These are phyloP conservation scores for Ceratobasidium sp. DNA, from an alignment of 1,284 basidiomycete genomes.

Conservation along the genomic window DNA sequence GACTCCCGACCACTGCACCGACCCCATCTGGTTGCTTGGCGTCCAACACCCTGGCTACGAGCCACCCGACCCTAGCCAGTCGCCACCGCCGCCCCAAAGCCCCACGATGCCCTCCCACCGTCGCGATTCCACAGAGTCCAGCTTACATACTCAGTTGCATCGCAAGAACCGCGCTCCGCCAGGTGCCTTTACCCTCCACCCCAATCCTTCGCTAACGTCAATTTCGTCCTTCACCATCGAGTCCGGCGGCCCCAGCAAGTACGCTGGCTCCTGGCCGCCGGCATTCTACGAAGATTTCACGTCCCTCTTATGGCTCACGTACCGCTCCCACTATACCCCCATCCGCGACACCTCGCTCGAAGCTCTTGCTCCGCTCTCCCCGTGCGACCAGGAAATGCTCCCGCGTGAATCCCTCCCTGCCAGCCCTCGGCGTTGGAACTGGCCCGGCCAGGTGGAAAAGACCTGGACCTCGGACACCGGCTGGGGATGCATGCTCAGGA, in stretches of 20 bases:
- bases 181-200: conserved; percentile 47
- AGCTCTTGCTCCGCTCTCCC: conserved; percentile 60
- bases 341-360: conserved; percentile 75
- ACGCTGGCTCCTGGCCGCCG: conserved; percentile 68
- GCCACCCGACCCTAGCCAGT: conserved; percentile 56
- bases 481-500: conserved; percentile 98
- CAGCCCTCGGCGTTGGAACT: conserved; percentile 59
- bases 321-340: conserved; percentile 87
- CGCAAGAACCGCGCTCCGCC: conserved; percentile 56
- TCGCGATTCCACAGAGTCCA: conserved; percentile 52
- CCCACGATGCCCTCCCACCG: conserved; percentile 44
- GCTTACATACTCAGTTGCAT: conserved; percentile 55
- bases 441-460: conserved; percentile 69
- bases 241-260: conserved; percentile 43
- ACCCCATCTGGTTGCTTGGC: conserved; percentile 87
- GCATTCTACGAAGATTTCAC: conserved; percentile 92
- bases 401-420: conserved; percentile 43
- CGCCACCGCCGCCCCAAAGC: conserved; percentile 38
- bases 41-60: conserved; percentile 81
- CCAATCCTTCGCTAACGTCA: conserved; percentile 50
- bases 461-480: conserved; percentile 93
- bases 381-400: conserved; percentile 51
- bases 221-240: conserved; percentile 52
- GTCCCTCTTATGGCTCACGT: conserved; percentile 89
- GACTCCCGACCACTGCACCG: conserved; percentile 78